Evolutionary conservation across 768 basidiomycete species (phyloP), one percentile per base, ranked within the genome.

Genomic region (Rhizopogon vinicolor): DNA sequence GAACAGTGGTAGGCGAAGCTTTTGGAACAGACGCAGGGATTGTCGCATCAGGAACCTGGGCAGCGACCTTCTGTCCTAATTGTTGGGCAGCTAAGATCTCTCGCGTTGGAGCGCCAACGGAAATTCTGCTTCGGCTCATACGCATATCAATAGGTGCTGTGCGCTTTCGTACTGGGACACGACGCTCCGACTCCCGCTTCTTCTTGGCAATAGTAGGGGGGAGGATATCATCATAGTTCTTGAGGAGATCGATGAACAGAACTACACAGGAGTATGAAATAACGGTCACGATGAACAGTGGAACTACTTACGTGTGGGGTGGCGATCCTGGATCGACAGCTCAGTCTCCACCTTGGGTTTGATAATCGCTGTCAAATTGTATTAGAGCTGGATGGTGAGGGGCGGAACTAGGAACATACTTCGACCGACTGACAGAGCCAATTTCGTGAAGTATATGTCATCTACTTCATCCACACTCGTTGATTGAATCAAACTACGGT

Each of bases 141-240:
- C 93, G 87, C 85, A 94, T 87, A 68, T 97, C 94, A 44, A 95
- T 74, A 0, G 87, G 86, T 0, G 89, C 87, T 3, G 94, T 96
- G 52, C 91, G 89, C 65, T 94, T 95, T 41, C 93, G 80, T 22
- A 85, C 65, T 12, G 91, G 94, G 44, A 90, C 77, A 57, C 86
- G 90, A 44, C 94, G 85, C 60, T 91, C 93, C 0, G 91, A 87
- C 63, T 95, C 93, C 22, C 86, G 85, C 63, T 88, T 91, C 76
- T 95, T 96, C 65, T 83, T 86, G 45, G 83, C 78, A 53, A 98
- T 85, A 1, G 91, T 85, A 0, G 89, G 84, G 0, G 93, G 93
- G 41, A 98, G 74, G 41, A 96, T 78, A 2, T 75, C 78, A 13
- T 78, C 75, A 63, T 94, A 91, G 60, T 89, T 79, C 56, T 82